Base-by-base conservation (phyloP, 371 early-diverging fungal species). In the Haplosporangium sp. region DNA sequence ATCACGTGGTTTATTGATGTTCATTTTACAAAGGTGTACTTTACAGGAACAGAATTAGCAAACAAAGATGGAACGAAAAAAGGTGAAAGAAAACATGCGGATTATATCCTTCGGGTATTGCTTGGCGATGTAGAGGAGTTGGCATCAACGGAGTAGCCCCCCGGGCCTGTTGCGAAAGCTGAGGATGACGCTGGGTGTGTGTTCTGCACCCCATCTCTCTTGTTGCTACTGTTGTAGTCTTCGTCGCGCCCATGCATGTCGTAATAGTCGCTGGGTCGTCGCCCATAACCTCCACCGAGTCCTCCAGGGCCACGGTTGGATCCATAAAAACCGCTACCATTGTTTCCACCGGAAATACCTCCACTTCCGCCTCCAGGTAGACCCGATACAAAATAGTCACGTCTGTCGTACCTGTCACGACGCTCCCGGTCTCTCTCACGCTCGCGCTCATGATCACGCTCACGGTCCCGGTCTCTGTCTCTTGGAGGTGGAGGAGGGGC, bases 381-480 rank as follows among this genome's bases (percentile, higher is more conserved):
- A 11, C 75, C 75, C 6, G 60, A 12, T 29, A 43, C 45, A 61
- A 74, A 70, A 52, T 70, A 76, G 6, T 76, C 76, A 23, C 76
- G 62, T 59, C 76, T 21, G 10, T 76, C 76, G 37, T 67, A 76
- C 7, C 77, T 63, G 16, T 71, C 72, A 7, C 72, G 67, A 2
- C 67, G 58, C 18, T 70, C 74, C 14, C 69, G 60, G 5, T 74
- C 69, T 0, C 67, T 66, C 5, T 76, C 76, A 14, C 52, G 70
- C 11, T 76, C 76, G 3, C 65, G 70, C 18, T 76, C 74, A 4
- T 58, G 55, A 7, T 68, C 69, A 2, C 74, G 74, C 11, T 73
- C 73, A 20, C 73, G 46, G 45, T 73, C 74, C 10, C 74, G 64
- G 2, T 74, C 75, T 21, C 75, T 55, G 23, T 75, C 75, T 21